Base-by-base conservation (phyloP, 1,284 basidiomycete genomes). In the Veloboletus limbatus region DNA sequence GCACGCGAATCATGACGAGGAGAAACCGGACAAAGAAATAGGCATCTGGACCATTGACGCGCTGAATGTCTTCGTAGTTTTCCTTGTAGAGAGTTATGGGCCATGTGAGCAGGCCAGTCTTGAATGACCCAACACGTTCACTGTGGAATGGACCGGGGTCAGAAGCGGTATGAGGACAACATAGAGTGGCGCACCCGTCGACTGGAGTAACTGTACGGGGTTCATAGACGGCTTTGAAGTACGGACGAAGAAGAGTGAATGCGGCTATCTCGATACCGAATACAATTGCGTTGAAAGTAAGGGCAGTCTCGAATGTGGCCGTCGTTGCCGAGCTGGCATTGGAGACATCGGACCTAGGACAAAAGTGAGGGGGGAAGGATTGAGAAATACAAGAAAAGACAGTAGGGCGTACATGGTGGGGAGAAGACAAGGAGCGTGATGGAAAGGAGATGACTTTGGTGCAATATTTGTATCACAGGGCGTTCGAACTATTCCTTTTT, bases 21-120 rank as follows among this genome's bases (percentile, higher is more conserved):
- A 95, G 75, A 66, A 89, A 98, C 45, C 92, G 85, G 38, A 97
- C 81, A 59, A 92, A 97, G 64, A 97, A 86, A 73, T 96, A 99
- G 25, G 93, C 90, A 63, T 99, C 96, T 49, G 92, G 78, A 27
- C 96, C 95, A 55, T 97, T 96, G 49, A 82, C 73, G n/a, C 69
- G 64, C 49, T 76, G 76, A 41, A 89, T 84, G 6, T 77, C 75
- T 16, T 73, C 66, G 59, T 81, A 79, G 59, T 88, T 74, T 8
- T 80, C 73, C 6, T 69, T 71, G 65, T 67, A 81, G 17, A 88
- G 65, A 2, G 76, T 70, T 24, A 75, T 48, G 0, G 84, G 81
- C 85, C 88, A 89, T 34, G 72, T 56, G 24, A 85, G 65, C 8
- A 77, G 51, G 17, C 68, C 68, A 6, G 66, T 53, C 4, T 74